phyloP scores from a whole-genome alignment of 768 basidiomycete genomes.

The Rhodocollybia butyracea region DNA sequence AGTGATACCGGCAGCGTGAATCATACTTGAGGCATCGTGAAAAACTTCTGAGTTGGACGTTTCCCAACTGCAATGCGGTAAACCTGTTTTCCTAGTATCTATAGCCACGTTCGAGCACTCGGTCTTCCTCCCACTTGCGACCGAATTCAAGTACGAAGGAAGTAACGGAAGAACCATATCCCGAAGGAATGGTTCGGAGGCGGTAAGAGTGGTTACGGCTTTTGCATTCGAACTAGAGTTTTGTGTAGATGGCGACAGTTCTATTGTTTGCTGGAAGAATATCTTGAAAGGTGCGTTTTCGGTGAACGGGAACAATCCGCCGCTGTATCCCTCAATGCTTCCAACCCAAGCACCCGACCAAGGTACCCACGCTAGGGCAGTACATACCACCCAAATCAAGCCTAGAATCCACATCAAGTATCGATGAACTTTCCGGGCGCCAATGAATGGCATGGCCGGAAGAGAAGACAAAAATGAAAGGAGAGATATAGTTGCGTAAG shows the following conservation, averaged over 20 bases:
- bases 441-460: constrained; percentile 59
- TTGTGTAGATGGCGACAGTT: constrained; percentile 26
- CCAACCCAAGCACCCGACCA: constrained; percentile 12
- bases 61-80: constrained; percentile 49
- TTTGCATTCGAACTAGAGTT: constrained; percentile 12
- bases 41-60: constrained; percentile 19
- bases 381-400: background rate
- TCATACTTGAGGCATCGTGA: constrained; percentile 7
- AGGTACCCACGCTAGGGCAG: constrained; percentile 19
- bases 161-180: constrained; percentile 43
- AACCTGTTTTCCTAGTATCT: constrained; percentile 24
- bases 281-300: constrained; percentile 60
- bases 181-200: constrained; percentile 40
- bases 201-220: constrained; percentile 42
- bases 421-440: background rate
- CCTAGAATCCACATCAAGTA: background rate
- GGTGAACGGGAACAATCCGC: constrained; percentile 58
- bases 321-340: background rate
- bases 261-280: constrained; percentile 64
- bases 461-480: constrained; percentile 50
- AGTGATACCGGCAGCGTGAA: background rate
- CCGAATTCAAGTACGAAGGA: constrained; percentile 35
- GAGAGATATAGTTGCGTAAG: constrained; percentile 24
- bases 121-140: constrained; percentile 7
- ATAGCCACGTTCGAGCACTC: background rate